Evolutionary conservation across 2,329 filamentous ascomycete genomes (phyloP).

Genomic region (Paecilomyces formosus): DNA sequence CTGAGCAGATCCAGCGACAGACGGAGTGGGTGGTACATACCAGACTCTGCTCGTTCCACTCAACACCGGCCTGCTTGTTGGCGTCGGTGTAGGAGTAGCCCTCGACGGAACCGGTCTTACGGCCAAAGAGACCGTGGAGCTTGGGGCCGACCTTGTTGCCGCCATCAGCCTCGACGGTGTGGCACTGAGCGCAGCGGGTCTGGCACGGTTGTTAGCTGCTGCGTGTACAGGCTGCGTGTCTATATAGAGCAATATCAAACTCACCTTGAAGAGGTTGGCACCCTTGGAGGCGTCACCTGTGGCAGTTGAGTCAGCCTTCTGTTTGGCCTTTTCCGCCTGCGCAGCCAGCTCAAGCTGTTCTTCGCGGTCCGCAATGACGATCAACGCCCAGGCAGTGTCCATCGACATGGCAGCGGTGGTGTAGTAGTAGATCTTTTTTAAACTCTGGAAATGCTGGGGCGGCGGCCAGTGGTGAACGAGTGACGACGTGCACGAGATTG

Average conservation of each 20-base stretch:
- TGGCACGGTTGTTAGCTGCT: constrained; percentile 17
- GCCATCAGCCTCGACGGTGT: constrained; percentile 84
- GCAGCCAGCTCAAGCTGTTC: constrained; percentile 12
- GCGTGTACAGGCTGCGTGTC: background rate
- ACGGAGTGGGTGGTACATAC: constrained; percentile 44
- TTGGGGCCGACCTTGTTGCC: constrained; percentile 98
- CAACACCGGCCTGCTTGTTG: constrained; percentile 95
- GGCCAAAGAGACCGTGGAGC: constrained; percentile 95
- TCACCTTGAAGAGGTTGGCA: constrained; percentile 91
- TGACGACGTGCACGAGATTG: background rate
- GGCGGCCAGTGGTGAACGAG: constrained; percentile 1
- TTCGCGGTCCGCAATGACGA: constrained; percentile 16
- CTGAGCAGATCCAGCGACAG: background rate
- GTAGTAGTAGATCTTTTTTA: background rate
- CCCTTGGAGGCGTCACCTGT: constrained; percentile 91
- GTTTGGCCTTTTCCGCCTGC: constrained; percentile 9
- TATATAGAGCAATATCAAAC: constrained; percentile 4
- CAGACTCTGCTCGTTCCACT: constrained; percentile 79
- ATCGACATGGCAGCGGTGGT: constrained; percentile 14
- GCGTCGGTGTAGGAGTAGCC: constrained; percentile 98
- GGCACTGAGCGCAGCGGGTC: constrained; percentile 97
- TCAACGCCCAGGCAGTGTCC: constrained; percentile 16
- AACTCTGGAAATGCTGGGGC: too few species aligned
- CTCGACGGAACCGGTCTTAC: constrained; percentile 83
- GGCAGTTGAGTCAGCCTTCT: constrained; percentile 19